These are phyloP conservation scores for Camellia oleifera DNA, from an alignment of 179 eudicot species.

Conservation along the genomic window DNA sequence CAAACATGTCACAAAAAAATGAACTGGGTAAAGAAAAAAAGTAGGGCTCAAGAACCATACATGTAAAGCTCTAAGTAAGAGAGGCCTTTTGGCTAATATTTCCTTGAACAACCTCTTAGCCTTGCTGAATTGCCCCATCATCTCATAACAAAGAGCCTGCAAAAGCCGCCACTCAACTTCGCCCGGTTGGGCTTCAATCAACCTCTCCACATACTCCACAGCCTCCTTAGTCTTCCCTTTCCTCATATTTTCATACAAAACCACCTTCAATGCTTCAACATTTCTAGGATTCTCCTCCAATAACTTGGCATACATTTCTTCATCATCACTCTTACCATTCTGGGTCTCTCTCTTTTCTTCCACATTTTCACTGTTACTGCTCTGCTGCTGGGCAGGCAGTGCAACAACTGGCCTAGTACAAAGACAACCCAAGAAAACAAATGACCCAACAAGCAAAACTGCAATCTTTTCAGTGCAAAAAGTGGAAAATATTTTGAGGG, in stretches of 20 bases:
- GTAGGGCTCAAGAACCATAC: slow-evolving; percentile 40
- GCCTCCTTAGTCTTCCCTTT: slow-evolving; percentile 70
- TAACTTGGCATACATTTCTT: slow-evolving; percentile 56
- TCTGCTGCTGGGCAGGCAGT: slow-evolving; percentile 25
- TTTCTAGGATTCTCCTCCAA: slow-evolving; percentile 60
- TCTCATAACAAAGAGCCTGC: slow-evolving; percentile 91
- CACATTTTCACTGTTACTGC: slow-evolving; percentile 23
- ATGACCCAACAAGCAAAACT: slow-evolving; percentile 59
- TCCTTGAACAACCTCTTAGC: slow-evolving; percentile 70
- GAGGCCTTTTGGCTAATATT: slow-evolving; percentile 61
- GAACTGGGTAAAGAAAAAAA: neutral
- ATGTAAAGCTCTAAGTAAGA: slow-evolving; percentile 87
- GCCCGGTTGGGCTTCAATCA: slow-evolving; percentile 68
- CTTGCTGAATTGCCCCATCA: slow-evolving; percentile 62
- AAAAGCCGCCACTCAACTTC: slow-evolving; percentile 91
- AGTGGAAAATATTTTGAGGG: slow-evolving; percentile 32
- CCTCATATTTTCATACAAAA: slow-evolving; percentile 69
- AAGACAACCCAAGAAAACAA: slow-evolving; percentile 51
- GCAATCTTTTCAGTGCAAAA: slow-evolving; percentile 37
- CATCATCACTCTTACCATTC: slow-evolving; percentile 37
- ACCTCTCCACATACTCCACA: slow-evolving; percentile 64
- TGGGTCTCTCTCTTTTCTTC: slow-evolving; percentile 33
- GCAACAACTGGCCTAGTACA: slow-evolving; percentile 40
- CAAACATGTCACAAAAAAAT: neutral
- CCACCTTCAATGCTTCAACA: slow-evolving; percentile 68